Evolutionary conservation across 108 stramenopile genomes (phyloP).

Genomic region (Cafeteria roenbergensis): DNA sequence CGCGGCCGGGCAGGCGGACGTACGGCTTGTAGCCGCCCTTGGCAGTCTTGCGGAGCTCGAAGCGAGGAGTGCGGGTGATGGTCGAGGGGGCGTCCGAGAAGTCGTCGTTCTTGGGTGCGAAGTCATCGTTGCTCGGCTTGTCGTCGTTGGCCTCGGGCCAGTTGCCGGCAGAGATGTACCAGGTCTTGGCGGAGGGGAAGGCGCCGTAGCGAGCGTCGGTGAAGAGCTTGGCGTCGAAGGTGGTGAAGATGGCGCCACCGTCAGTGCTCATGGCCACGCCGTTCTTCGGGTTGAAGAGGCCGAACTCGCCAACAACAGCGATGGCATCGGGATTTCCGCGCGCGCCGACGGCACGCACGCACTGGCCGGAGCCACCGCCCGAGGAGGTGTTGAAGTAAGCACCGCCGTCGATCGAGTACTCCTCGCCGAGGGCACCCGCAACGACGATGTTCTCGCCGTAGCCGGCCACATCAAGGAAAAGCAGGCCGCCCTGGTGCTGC

Average conservation of each 20-base stretch:
- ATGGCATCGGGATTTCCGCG: not conserved
- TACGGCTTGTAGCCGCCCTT: not conserved
- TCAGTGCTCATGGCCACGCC: not conserved
- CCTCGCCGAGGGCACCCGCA: not conserved
- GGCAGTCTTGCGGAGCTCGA: not conserved
- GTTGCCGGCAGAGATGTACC: not conserved
- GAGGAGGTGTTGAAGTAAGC: not conserved
- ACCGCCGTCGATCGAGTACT: not conserved
- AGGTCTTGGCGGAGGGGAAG: not conserved
- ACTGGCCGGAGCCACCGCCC: not conserved
- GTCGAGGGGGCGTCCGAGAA: not conserved
- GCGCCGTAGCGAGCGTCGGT: slow-evolving; percentile 1
- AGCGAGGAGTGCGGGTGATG: not conserved
- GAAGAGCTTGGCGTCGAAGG: not conserved
- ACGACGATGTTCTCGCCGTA: not conserved
- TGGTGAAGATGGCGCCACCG: slow-evolving; percentile 1
- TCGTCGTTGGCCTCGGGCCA: not conserved
- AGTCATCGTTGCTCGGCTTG: not conserved
- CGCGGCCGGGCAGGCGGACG: not conserved
- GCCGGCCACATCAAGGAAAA: slow-evolving; percentile 1
- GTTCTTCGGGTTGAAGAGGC: not conserved
- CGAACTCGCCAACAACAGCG: not conserved
- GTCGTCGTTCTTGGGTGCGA: not conserved
- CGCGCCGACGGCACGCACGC: not conserved
- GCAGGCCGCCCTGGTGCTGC: slow-evolving; percentile 3